These are phyloP conservation scores for Fusarium sp. DNA, from an alignment of 2,329 filamentous ascomycete species.

Conservation along the genomic window DNA sequence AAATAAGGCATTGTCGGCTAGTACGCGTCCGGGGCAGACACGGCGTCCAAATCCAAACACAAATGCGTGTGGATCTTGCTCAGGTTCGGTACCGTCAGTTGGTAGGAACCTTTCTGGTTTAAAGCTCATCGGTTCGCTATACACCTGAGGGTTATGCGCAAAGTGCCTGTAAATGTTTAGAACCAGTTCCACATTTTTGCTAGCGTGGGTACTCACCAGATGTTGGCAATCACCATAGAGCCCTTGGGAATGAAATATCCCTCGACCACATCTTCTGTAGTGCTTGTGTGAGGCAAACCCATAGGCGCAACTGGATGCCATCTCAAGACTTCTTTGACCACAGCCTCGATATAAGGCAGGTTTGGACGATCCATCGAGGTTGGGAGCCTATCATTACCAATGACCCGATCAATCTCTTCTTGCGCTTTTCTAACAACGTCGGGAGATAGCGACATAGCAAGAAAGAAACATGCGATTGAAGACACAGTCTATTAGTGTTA, in stretches of 20 bases:
- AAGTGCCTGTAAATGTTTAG: conserved; percentile 20
- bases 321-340: conserved; percentile 46
- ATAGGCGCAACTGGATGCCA: conserved; percentile 49
- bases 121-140: conserved; percentile 26
- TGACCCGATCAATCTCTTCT: conserved; percentile 35
- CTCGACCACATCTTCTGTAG: conserved; percentile 40
- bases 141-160: conserved; percentile 31
- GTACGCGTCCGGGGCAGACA: conserved; percentile 48
- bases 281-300: conserved; percentile 53
- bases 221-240: conserved; percentile 32
- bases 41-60: conserved; percentile 52
- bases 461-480: conserved; percentile 27
- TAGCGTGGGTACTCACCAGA: conserved; percentile 17
- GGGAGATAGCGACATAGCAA: conserved; percentile 29
- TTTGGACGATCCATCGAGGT: conserved; percentile 36
- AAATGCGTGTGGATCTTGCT: conserved; percentile 44
- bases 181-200: too few relatives aligned
- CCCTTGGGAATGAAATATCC: conserved; percentile 43
- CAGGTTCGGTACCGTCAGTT: conserved; percentile 29
- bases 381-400: conserved; percentile 46
- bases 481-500: conserved; percentile 28
- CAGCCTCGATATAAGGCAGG: conserved; percentile 45
- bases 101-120: conserved; percentile 33
- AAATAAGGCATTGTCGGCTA: conserved; percentile 48
- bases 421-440: conserved; percentile 31